These are phyloP conservation scores for Adansonia gregorii DNA, from an alignment of 441 rosid species.

Conservation along the genomic window DNA sequence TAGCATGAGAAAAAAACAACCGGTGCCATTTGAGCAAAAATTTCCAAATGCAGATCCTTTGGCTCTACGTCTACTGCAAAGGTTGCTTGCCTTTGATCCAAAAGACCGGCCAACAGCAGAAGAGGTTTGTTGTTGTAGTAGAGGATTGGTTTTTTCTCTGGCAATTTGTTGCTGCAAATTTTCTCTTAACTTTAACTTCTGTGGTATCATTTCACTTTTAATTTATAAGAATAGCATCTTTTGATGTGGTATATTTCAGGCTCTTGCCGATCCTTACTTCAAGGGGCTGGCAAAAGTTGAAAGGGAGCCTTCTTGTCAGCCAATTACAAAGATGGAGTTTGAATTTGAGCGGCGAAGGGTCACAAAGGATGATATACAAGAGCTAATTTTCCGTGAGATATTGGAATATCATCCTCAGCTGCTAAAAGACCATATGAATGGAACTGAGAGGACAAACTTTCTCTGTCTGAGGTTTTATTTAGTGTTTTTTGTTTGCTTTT, in stretches of 20 bases:
- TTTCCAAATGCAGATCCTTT: slow-evolving; percentile 88
- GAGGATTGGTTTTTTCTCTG: not conserved
- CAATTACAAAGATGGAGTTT: slow-evolving; percentile 90
- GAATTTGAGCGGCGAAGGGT: slow-evolving; percentile 95
- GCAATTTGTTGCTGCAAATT: slow-evolving; percentile 9
- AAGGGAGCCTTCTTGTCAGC: slow-evolving; percentile 92
- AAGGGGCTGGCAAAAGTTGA: slow-evolving; percentile 84
- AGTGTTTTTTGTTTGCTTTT: slow-evolving; percentile 22
- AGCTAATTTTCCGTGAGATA: slow-evolving; percentile 84
- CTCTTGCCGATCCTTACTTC: slow-evolving; percentile 89
- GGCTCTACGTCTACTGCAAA: slow-evolving; percentile 71
- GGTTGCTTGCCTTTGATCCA: slow-evolving; percentile 93
- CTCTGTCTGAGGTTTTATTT: slow-evolving; percentile 76
- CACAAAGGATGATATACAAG: slow-evolving; percentile 87
- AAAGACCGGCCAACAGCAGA: slow-evolving; percentile 93
- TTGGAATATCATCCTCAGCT: slow-evolving; percentile 94
- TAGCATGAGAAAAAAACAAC: slow-evolving; percentile 92
- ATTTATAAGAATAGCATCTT: slow-evolving; percentile 3
- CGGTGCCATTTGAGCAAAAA: slow-evolving; percentile 68
- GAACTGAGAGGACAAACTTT: slow-evolving; percentile 84
- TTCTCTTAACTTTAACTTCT: not conserved
- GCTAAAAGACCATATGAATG: slow-evolving; percentile 78
- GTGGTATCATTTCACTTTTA: slow-evolving; percentile 2
- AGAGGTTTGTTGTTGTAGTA: slow-evolving; percentile 54
- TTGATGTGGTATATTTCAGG: slow-evolving; percentile 44